Conservation (phyloP, 1,284 basidiomycete genomes). For the Peniophora sp. region DNA sequence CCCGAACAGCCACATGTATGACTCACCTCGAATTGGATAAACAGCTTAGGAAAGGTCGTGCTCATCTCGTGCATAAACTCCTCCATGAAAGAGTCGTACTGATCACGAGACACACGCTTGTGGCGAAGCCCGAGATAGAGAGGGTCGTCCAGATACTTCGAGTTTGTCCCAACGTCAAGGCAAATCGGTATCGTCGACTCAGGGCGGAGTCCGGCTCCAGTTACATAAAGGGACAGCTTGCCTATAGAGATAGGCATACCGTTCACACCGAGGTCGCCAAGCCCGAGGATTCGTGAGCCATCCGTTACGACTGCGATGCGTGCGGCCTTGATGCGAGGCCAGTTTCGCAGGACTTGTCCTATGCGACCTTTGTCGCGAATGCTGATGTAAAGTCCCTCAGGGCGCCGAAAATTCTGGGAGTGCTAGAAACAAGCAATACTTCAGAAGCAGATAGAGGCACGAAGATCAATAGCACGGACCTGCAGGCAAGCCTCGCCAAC, state of each 20-base stretch:
- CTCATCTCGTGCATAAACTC: constrained; percentile 86
- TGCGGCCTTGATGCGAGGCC: constrained; percentile 69
- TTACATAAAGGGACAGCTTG: constrained; percentile 88
- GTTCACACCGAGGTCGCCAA: constrained; percentile 85
- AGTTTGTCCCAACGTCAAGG: constrained; percentile 87
- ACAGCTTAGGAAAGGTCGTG: constrained; percentile 69
- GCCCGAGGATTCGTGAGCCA: constrained; percentile 84
- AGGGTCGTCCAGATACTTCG: constrained; percentile 76
- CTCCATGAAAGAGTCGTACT: constrained; percentile 82
- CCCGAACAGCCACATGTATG: constrained; percentile 4
- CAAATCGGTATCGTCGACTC: constrained; percentile 82
- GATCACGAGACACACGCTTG: constrained; percentile 56
- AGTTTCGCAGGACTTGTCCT: constrained; percentile 61
- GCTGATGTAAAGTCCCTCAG: constrained; percentile 81
- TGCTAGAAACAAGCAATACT: constrained; percentile 30
- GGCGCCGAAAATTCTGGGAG: constrained; percentile 74
- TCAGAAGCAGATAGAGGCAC: background rate
- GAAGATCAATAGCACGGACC: background rate
- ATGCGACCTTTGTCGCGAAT: constrained; percentile 82
- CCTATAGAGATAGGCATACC: constrained; percentile 94
- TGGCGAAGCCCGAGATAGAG: constrained; percentile 84
- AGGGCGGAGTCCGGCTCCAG: constrained; percentile 83
- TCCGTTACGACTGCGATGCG: constrained; percentile 86
- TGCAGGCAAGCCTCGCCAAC: constrained; percentile 86
- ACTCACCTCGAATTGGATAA: constrained; percentile 82